Evolutionary conservation across 805 yeast species (phyloP).

Genomic region (Lipomyces starkeyi): DNA sequence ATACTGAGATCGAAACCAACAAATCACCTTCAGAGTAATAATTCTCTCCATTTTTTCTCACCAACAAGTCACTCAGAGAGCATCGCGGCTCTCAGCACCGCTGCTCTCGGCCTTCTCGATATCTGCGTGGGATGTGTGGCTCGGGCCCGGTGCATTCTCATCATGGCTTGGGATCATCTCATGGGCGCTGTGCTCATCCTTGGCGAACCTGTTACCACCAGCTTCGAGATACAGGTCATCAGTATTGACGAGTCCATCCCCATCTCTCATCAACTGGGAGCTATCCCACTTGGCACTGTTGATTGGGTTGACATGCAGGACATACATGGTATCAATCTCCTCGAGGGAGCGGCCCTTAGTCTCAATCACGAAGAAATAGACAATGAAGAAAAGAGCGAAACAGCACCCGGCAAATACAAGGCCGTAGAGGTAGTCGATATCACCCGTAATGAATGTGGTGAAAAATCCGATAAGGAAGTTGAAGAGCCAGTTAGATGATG

Average conservation of each 20-base stretch:
- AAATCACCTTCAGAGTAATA: too few species aligned
- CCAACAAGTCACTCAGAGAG: too few species aligned
- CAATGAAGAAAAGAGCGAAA: constrained; percentile 58
- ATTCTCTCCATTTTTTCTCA: too few species aligned
- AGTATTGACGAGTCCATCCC: constrained; percentile 1
- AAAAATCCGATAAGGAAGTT: constrained; percentile 63
- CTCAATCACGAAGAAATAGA: constrained; percentile 68
- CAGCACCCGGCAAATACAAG: constrained; percentile 56
- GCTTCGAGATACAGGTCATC: background rate
- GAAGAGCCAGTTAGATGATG: constrained; percentile 63
- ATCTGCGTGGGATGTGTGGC: too few species aligned
- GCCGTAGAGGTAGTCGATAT: constrained; percentile 65
- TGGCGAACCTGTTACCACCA: background rate
- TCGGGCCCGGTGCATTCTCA: too few species aligned
- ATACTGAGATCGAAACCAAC: too few species aligned
- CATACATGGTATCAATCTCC: constrained; percentile 60
- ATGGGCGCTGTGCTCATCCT: background rate
- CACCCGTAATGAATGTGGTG: constrained; percentile 57
- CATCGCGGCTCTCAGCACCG: too few species aligned
- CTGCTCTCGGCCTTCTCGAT: too few species aligned
- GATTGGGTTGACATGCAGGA: constrained; percentile 19
- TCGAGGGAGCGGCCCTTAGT: constrained; percentile 63
- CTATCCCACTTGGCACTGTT: constrained; percentile 4
- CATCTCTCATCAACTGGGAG: constrained; percentile 12
- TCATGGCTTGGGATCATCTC: too few species aligned